Percentiles rank a stretch among this genome's conserved stretches.
Conservation (phyloP, 805 yeast genomes). For the Candida tallmaniae region DNA sequence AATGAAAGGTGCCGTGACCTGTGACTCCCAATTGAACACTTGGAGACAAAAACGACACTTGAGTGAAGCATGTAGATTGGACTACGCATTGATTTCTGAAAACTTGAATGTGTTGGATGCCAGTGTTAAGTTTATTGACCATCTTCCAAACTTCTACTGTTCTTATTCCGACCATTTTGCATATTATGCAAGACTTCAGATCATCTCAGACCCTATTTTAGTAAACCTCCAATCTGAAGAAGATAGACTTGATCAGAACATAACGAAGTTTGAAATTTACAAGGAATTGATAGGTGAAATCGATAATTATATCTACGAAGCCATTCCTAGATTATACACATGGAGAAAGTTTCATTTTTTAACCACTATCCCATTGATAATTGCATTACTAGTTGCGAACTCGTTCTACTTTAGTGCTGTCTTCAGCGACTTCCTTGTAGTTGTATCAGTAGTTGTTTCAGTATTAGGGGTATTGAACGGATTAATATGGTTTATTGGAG, state of each 20-base stretch:
- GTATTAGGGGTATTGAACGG: constrained; percentile 74
- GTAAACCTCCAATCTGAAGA: constrained; percentile 35
- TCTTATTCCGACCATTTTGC: constrained; percentile 95
- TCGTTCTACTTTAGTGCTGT: constrained; percentile 50
- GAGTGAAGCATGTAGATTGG: constrained; percentile 81
- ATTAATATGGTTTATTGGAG: constrained; percentile 71
- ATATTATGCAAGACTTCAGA: constrained; percentile 36
- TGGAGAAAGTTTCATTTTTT: constrained; percentile 68
- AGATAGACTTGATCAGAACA: not conserved
- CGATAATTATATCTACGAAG: constrained; percentile 42
- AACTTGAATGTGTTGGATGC: constrained; percentile 55
- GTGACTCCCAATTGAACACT: constrained; percentile 83
- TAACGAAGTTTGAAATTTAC: constrained; percentile 2
- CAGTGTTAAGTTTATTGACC: constrained; percentile 68
- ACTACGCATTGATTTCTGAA: constrained; percentile 78
- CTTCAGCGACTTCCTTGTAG: constrained; percentile 38
- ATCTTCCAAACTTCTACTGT: constrained; percentile 49
- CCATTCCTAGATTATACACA: constrained; percentile 53
- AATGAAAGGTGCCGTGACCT: constrained; percentile 73
- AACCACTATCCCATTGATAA: constrained; percentile 43
- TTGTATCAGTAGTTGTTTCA: constrained; percentile 51
- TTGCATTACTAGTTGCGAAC: constrained; percentile 4
- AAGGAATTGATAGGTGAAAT: constrained; percentile 8
- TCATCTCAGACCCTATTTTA: constrained; percentile 15
- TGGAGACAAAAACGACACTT: constrained; percentile 62